Base-by-base conservation (phyloP, 177 flowering plant species). In the Tripterygium wilfordii region DNA sequence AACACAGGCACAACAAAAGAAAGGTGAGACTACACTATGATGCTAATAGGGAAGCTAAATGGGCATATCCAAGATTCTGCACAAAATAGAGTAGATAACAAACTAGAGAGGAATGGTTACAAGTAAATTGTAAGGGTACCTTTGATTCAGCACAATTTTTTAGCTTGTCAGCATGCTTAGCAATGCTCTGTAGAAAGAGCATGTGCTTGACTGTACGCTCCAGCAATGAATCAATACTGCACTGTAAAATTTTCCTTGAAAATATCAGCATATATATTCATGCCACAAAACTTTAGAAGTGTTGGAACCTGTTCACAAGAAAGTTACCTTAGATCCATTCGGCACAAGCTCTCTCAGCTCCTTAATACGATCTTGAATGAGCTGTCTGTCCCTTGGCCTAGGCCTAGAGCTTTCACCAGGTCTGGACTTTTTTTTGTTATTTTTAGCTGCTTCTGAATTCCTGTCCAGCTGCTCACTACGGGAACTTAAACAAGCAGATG, bases 311-410 rank as follows among this genome's bases (percentile, higher is more conserved):
- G 14, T 33, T 1, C 19, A 24, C 24, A 17, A 10, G 62, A 51
- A 42, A 40, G 14, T 53, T 68, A 91, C 98, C 88, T 85, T 88
- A 40, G 85, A 76, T 47, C 96, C 95, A 67, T 70, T 91, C 0
- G 98, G 96, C 51, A 91, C 83, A 61, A 91, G 82, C 49, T 85
- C 84, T 27, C 98, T 67, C 51, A 91, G 64, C 63, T 91, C 96
- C 72, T 85, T 87, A 9, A 90, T 72, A 17, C 92, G 95, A 69
- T 91, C 95, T 62, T 85, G 96, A 51, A 91, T 87, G 56, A 85
- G 63, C 45, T 87, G 96, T 53, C 96, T 78, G 63, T 91, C 95
- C 62, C 91, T 76, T 26, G 98, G 98, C 63, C 96, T 68, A 19
- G 96, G 95, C 57, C 94, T 74, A 48, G 61, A 54, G 64, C 54